These are phyloP conservation scores for Kuraishia hungarica DNA, from an alignment of 805 yeast genomes.

Conservation along the genomic window DNA sequence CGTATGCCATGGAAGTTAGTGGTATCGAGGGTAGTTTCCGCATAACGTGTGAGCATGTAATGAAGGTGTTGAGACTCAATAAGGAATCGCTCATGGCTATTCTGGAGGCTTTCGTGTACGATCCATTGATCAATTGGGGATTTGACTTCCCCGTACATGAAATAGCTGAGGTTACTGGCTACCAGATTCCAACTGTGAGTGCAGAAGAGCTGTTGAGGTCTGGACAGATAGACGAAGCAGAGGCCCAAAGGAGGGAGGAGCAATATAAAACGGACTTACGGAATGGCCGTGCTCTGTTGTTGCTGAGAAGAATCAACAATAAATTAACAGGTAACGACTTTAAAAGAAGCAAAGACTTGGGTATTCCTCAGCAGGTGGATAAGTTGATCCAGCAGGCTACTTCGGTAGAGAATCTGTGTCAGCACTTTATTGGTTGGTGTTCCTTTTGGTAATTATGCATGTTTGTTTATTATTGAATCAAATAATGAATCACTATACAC, in stretches of 20 bases:
- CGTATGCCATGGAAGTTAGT: slow-evolving; percentile 97
- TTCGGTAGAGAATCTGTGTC: slow-evolving; percentile 90
- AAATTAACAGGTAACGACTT: slow-evolving; percentile 93
- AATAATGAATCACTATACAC: not conserved
- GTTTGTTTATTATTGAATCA: not conserved
- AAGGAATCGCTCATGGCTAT: slow-evolving; percentile 97
- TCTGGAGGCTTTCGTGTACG: slow-evolving; percentile 95
- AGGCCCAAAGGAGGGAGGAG: slow-evolving; percentile 60
- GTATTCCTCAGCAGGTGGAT: slow-evolving; percentile 87
- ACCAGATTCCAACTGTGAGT: slow-evolving; percentile 56
- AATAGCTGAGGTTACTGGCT: slow-evolving; percentile 66
- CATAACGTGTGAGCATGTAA: slow-evolving; percentile 93
- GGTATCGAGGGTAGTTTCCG: slow-evolving; percentile 97
- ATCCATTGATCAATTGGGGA: slow-evolving; percentile 98
- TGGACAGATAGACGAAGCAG: slow-evolving; percentile 71
- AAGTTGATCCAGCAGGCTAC: slow-evolving; percentile 93
- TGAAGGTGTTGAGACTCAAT: slow-evolving; percentile 89
- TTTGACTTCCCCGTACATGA: slow-evolving; percentile 85
- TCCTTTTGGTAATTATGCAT: slow-evolving; percentile 70
- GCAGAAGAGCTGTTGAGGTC: slow-evolving; percentile 62
- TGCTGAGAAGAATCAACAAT: slow-evolving; percentile 82
- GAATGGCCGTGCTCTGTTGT: slow-evolving; percentile 86
- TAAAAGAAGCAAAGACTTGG: slow-evolving; percentile 57
- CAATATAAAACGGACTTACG: slow-evolving; percentile 68
- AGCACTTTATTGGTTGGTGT: slow-evolving; percentile 98